Evolutionary conservation across 768 basidiomycete species (phyloP), one percentile per base, ranked within the genome.

Genomic region (Holtermannia corniformis): DNA sequence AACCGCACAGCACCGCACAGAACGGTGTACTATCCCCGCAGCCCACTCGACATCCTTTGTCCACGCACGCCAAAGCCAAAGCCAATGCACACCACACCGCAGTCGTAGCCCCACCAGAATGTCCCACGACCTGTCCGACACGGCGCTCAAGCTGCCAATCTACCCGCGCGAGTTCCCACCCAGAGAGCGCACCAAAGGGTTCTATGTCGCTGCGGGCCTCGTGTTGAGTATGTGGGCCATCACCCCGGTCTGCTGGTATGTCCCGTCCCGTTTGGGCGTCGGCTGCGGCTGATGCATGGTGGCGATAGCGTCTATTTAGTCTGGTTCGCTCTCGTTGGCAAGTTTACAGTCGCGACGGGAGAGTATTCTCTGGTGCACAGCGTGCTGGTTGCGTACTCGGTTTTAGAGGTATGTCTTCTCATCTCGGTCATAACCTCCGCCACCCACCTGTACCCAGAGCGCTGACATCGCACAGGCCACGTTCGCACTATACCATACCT

Each of bases 161-260:
- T 44, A 44, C n/a, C 22, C 43, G 19, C 22, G 16, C 43, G 43
- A 5, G 7, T 22, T 22, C 19, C 22, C 16, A 5, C 7, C 7
- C 13, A 12, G 50, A 22, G 14, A 13, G 24, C 4, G 50, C 24
- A 12, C 26, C 14, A 54, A 32, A 40, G 63, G 61, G 10, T 67
- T 59, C 49, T 64, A 59, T 43, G 45, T 61, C 14, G 63, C 65
- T 5, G 21, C 61, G 22, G 60, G 58, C 0, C 25, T 67, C 41
- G 55, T 67, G 5, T 26, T 67, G 57, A 40, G 43, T 20, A 55
- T 67, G 16, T 64, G 65, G 65, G 57, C 58, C 55, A 55, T 67
- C 4, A 67, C 65, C 5, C 65, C 65, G 40, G 19, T 62, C 4
- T 55, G 47, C 21, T 62, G 61, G 65, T 67, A 28, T 41, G 57